Evolutionary conservation across 305 asterid genomes (phyloP), one percentile per base, ranked within the genome.

Genomic region (Fraxinus platypoda): DNA sequence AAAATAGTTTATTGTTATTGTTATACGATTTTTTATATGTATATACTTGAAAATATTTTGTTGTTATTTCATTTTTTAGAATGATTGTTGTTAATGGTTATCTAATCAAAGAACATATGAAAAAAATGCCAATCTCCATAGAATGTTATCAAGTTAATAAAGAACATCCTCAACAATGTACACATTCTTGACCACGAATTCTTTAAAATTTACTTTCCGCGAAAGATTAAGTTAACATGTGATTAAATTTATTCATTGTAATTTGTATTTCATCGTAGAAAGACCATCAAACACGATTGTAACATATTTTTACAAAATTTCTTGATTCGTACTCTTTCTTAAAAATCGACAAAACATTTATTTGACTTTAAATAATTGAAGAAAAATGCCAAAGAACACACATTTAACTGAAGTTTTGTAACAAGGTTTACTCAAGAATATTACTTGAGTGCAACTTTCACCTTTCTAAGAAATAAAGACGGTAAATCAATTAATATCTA

Each of bases 371-470:
- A 15, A 52, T 17, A 52, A 52, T 52, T 17, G 23, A 52, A 52
- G 8, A 17, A 52, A 52, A 17, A n/a, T 17, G 64, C 25, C 64
- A 52, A 52, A 5, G 28, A 19, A 19, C 31, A 23, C 11, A 7
- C 30, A 7, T 23, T 59, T 2, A 23, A 59, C 6, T 59, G 26
- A 15, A 31, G 43, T 71, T 71, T 30, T 3, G 11, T 4, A 15
- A 71, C 25, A n/a, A 15, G 19, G 11, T 30, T 23, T 2, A 31
- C 43, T 31, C 41, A 33, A 71, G 76, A 71, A 33, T 71, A 33
- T 71, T 71, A 71, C 76, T 71, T 31, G 76, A 71, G 46, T 71
- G 76, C 43, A 30, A 71, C 43, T 30, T 71, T 71, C 23, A 71
- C 43, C 46, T 30, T 33, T 33, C 13, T 15, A 71, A 71, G 43